Evolutionary conservation across 352 stramenopile species (phyloP), one percentile per base, ranked within the genome.

Genomic region (Elongisporangium anandrum): DNA sequence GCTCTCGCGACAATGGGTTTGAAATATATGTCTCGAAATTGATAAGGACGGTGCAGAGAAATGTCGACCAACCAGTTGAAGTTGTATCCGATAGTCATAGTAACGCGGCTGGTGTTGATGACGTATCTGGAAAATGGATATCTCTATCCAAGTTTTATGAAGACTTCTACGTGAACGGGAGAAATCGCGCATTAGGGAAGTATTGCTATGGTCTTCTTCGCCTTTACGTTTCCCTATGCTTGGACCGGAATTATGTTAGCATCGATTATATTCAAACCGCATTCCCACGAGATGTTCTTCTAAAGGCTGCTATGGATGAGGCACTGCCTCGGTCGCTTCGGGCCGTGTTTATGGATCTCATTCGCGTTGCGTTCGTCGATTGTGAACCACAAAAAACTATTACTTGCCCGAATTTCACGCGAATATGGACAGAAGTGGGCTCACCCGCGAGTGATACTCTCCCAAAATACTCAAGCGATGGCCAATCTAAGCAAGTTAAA

Each of bases 181-280:
- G 80, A 50, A 59, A 82, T 39, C 71, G 75, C 6, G 66, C 63
- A 7, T 59, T 91, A 13, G 77, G 72, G 0, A 77, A 87, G 56
- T 91, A 91, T 52, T 89, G 78, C 68, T 89, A 87, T 45, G 81
- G 81, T 6, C 59, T 91, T 13, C 76, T 91, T 22, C 79, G 79
- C 10, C 67, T 91, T 1, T 91, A 89, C 57, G 69, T 81, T n/a
- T 83, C 77, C 4, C 58, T 91, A 4, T 91, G 81, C 17, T 58
- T 86, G 29, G 81, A 91, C 64, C 77, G 81, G 47, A 91, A 91
- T 67, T 91, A 91, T 50, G 66, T 86, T 22, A 87, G 79, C 54
- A 91, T 91, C 49, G 72, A 91, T 51, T 82, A 85, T 57, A 70
- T 91, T 26, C 79, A 88, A 29, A 63, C 68, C 10, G 72, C 68